Conservation (phyloP, 2,329 filamentous ascomycete species). For the Microcyclosporella mali region DNA sequence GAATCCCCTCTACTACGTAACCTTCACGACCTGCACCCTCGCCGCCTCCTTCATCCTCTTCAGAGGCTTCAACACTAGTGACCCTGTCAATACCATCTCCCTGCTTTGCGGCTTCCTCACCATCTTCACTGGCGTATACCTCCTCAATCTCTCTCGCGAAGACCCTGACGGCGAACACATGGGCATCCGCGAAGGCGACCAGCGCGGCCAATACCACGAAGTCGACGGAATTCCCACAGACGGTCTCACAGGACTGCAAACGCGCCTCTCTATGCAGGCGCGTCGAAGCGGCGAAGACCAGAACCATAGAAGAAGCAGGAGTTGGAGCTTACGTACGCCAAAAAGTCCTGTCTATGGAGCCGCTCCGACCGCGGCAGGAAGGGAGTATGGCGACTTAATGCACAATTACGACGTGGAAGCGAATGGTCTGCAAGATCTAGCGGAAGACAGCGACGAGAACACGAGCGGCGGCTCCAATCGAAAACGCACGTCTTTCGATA, state of each 20-base stretch:
- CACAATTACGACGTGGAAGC: conserved; percentile 84
- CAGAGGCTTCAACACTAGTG: conserved; percentile 90
- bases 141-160: conserved; percentile 87
- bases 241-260: conserved; percentile 81
- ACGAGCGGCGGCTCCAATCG: conserved; percentile 17
- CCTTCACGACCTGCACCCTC: conserved; percentile 90
- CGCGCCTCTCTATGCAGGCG: conserved; percentile 86
- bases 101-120: conserved; percentile 87
- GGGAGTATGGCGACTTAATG: conserved; percentile 52
- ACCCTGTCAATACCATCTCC: conserved; percentile 85
- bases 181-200: conserved; percentile 44
- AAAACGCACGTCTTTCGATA: conserved; percentile 31
- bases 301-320: conserved; percentile 53
- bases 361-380: conserved; percentile 32
- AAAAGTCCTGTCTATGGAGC: conserved; percentile 37
- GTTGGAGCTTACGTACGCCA: conserved; percentile 28
- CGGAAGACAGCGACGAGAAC: conserved; percentile 69
- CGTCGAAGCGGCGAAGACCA: conserved; percentile 62
- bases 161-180: conserved; percentile 75
- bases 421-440: conserved; percentile 62
- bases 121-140: conserved; percentile 91
- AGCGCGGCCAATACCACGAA: conserved; percentile 35
- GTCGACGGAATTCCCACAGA: conserved; percentile 84
- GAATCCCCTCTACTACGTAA: conserved; percentile 95
- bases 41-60: conserved; percentile 95